These are phyloP conservation scores for Aspergillus texensis DNA, from an alignment of 2,329 filamentous ascomycete species.

Conservation along the genomic window DNA sequence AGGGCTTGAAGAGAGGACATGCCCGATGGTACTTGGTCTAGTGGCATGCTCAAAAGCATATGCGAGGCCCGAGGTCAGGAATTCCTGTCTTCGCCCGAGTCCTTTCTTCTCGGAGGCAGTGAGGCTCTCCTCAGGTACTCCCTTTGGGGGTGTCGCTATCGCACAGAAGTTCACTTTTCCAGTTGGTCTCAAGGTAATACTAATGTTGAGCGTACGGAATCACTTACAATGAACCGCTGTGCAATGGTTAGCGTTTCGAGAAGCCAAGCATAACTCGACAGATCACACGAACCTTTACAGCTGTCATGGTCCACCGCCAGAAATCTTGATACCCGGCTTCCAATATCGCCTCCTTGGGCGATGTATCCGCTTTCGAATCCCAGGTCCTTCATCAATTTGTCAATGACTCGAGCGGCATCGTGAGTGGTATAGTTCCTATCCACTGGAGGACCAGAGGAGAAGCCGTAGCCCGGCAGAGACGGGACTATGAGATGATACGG, in stretches of 20 bases:
- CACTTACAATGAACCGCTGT: conserved; percentile 30
- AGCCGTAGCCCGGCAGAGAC: conserved; percentile 33
- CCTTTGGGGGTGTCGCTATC: conserved; percentile 25
- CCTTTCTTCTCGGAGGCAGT: conserved; percentile 34
- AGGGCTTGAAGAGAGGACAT: conserved; percentile 35
- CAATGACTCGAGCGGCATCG: conserved; percentile 31
- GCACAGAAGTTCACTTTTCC: conserved; percentile 31
- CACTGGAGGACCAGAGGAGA: conserved; percentile 34
- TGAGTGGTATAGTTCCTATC: conserved; percentile 26
- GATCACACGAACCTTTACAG: conserved; percentile 28
- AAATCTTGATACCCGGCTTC: conserved; percentile 26
- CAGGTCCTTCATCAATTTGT: conserved; percentile 33
- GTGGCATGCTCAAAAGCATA: conserved; percentile 36
- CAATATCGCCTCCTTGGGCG: conserved; percentile 37
- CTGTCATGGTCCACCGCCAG: conserved; percentile 30
- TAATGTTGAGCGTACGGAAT: not conserved
- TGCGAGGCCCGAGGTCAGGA: conserved; percentile 23
- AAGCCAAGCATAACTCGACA: not conserved
- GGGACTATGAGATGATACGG: conserved; percentile 37
- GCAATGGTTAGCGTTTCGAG: conserved; percentile 1
- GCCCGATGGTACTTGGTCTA: conserved; percentile 37
- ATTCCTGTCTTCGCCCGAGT: conserved; percentile 23
- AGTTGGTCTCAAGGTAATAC: conserved; percentile 11
- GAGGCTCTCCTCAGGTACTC: conserved; percentile 25
- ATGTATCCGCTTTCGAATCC: conserved; percentile 35